Conservation (phyloP, 129 eudicot genomes). For the Flaveria linearis region DNA sequence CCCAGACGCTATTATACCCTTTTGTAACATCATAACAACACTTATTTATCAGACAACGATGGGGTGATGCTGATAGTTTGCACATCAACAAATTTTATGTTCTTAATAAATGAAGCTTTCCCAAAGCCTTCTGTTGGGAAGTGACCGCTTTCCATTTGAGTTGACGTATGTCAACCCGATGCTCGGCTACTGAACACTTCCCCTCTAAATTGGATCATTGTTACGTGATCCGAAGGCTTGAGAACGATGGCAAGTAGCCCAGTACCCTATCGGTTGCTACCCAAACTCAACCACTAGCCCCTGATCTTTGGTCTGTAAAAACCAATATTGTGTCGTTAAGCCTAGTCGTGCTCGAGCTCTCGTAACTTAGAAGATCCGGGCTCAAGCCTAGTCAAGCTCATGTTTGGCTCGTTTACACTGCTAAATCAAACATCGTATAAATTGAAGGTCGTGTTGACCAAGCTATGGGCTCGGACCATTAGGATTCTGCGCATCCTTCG, state of each 20-base stretch:
- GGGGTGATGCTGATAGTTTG: constrained; percentile 72
- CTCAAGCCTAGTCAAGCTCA: too few species aligned
- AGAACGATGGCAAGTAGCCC: constrained; percentile 62
- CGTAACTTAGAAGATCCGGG: too few species aligned
- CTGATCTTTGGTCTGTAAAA: too few species aligned
- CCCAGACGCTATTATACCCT: constrained; percentile 84
- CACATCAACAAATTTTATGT: constrained; percentile 87
- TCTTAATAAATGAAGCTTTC: constrained; percentile 81
- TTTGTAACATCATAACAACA: constrained; percentile 65
- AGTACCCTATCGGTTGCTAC: constrained; percentile 48
- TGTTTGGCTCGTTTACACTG: too few species aligned
- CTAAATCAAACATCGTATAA: too few species aligned
- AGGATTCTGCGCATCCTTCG: too few species aligned
- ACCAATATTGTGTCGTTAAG: too few species aligned
- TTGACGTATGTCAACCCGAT: constrained; percentile 77
- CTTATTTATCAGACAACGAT: constrained; percentile 48
- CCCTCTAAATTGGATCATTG: constrained; percentile 68
- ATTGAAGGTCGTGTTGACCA: too few species aligned
- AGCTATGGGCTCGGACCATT: too few species aligned
- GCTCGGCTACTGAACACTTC: constrained; percentile 38
- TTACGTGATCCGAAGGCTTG: constrained; percentile 57
- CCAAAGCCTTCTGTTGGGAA: constrained; percentile 82
- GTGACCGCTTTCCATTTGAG: constrained; percentile 98
- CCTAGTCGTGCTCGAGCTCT: too few species aligned
- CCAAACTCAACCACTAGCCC: too few species aligned